A percentile compares a stretch with the other conserved stretches of the same genome.
These are phyloP conservation scores for Pythium phragmiticola DNA, from an alignment of 352 stramenopile genomes.

Conservation along the genomic window DNA sequence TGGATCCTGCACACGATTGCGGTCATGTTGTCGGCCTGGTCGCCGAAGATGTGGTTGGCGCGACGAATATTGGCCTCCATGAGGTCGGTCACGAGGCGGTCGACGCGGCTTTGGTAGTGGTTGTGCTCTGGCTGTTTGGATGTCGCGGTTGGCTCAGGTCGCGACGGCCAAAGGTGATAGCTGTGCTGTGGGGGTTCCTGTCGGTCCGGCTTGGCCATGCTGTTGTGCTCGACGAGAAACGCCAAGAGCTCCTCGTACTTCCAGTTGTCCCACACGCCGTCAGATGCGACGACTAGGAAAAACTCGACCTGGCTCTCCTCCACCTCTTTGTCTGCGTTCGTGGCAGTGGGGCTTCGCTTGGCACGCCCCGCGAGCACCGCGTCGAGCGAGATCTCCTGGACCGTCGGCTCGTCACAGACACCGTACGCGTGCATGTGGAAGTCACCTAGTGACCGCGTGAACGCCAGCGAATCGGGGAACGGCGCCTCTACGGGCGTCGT, in stretches of 20 bases:
- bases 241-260: slow-evolving; percentile 69
- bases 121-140: slow-evolving; percentile 6
- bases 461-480: slow-evolving; percentile 83
- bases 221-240: slow-evolving; percentile 38
- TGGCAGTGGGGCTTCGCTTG: neutral
- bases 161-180: slow-evolving; percentile 5
- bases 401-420: slow-evolving; percentile 61
- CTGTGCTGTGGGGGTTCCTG: neutral
- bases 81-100: slow-evolving; percentile 38
- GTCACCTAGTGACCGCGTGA: slow-evolving; percentile 86
- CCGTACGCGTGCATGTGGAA: slow-evolving; percentile 89
- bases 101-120: slow-evolving; percentile 23
- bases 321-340: neutral
- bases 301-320: slow-evolving; percentile 34
- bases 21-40: slow-evolving; percentile 89
- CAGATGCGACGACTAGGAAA: slow-evolving; percentile 68
- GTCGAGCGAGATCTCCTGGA: slow-evolving; percentile 53
- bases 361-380: slow-evolving; percentile 17
- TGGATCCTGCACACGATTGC: slow-evolving; percentile 61
- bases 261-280: slow-evolving; percentile 91
- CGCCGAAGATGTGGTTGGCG: slow-evolving; percentile 69
- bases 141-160: neutral
- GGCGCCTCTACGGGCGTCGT: slow-evolving; percentile 57
- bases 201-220: slow-evolving; percentile 14
- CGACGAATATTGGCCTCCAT: slow-evolving; percentile 65